phyloP scores from a whole-genome alignment of 148 eudicot species.

The Camellia granthamiana region DNA sequence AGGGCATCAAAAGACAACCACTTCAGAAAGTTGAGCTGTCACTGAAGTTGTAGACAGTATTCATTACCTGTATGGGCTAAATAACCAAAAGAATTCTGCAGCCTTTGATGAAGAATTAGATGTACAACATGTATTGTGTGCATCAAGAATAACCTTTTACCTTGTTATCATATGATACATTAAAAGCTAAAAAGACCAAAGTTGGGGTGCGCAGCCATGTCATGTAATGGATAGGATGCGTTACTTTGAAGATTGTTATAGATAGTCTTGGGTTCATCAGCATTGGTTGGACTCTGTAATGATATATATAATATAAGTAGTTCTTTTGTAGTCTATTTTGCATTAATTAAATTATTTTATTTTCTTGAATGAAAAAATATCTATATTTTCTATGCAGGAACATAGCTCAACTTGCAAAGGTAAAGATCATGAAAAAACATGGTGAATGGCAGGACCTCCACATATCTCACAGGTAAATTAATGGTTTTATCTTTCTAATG shows the following conservation, averaged over 20 bases:
- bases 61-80: background rate
- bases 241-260: background rate
- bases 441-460: conserved; percentile 79
- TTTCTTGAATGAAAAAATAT: background rate
- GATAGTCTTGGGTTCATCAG: background rate
- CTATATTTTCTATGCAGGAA: conserved; percentile 46
- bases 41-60: background rate
- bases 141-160: background rate
- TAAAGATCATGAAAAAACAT: conserved; percentile 66
- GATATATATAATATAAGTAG: background rate
- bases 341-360: background rate
- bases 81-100: background rate
- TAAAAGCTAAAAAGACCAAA: too few relatives aligned
- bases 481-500: background rate
- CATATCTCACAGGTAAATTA: conserved; percentile 53
- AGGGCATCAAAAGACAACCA: background rate
- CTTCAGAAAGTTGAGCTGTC: background rate
- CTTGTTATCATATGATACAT: background rate
- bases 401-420: conserved; percentile 72
- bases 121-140: background rate
- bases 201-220: background rate
- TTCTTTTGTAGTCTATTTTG: conserved; percentile 11
- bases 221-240: background rate
- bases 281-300: background rate
- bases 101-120: background rate